Percentiles rank a stretch among this genome's conserved stretches.
Evolutionary conservation across 805 yeast genomes (phyloP).

Genomic region (Metschnikowia dekortorum): DNA sequence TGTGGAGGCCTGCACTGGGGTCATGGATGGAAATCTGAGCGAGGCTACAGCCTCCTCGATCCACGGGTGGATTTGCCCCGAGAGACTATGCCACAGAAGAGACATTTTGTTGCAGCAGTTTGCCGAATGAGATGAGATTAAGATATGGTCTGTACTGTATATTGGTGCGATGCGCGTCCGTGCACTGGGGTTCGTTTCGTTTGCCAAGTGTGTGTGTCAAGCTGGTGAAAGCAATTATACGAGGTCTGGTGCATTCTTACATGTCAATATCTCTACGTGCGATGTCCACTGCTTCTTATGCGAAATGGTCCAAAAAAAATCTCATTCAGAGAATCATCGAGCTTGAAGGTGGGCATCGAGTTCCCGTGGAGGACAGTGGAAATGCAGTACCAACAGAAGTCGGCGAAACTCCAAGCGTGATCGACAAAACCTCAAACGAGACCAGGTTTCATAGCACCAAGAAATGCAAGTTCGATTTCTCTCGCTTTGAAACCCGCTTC

Average conservation of each 20-base stretch:
- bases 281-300: conserved; percentile 28
- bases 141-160: neutral
- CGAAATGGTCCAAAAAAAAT: conserved; percentile 61
- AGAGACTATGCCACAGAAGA: conserved; percentile 57
- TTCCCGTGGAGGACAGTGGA: neutral
- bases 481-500: conserved; percentile 57
- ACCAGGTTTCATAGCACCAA: neutral
- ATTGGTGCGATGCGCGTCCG: neutral
- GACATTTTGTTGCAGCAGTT: conserved; percentile 21
- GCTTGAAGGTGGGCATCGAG: conserved; percentile 41
- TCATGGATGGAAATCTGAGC: conserved; percentile 76
- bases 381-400: neutral
- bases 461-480: conserved; percentile 53
- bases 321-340: conserved; percentile 53
- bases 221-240: neutral
- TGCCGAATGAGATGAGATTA: neutral
- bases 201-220: neutral
- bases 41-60: conserved; percentile 64
- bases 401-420: neutral
- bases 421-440: neutral
- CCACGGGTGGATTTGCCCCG: conserved; percentile 63
- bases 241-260: neutral
- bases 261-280: conserved; percentile 1
- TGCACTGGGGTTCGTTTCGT: neutral
- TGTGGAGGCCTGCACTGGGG: conserved; percentile 95